Evolutionary conservation across 1,284 basidiomycete species (phyloP).

Genomic region (Malassezia yamatoensis): DNA sequence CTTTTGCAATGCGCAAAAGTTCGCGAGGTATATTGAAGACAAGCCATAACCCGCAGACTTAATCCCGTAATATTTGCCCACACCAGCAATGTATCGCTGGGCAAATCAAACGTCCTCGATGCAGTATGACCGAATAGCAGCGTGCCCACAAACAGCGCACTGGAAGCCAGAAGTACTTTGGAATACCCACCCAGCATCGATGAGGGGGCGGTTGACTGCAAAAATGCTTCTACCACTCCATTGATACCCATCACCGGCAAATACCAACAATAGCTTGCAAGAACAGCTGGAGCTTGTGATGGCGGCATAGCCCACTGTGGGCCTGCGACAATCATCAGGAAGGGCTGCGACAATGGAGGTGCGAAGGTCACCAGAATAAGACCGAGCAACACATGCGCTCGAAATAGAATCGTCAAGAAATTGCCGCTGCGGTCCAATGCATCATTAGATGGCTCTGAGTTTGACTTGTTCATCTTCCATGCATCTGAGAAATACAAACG

Average conservation of each 20-base stretch:
- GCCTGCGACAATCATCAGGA: constrained; percentile 36
- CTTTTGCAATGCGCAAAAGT: not conserved
- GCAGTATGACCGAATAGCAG: constrained; percentile 5
- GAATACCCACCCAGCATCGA: constrained; percentile 25
- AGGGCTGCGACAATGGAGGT: constrained; percentile 24
- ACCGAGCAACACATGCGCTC: constrained; percentile 26
- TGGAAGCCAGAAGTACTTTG: constrained; percentile 25
- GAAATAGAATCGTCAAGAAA: constrained; percentile 27
- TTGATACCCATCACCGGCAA: constrained; percentile 43
- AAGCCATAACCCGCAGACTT: constrained; percentile 7
- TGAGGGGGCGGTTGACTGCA: constrained; percentile 29
- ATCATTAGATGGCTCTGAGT: not conserved
- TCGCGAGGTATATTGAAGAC: not conserved
- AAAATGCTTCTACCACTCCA: constrained; percentile 40
- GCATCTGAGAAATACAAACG: constrained; percentile 27
- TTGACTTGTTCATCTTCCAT: not conserved
- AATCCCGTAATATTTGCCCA: constrained; percentile 6
- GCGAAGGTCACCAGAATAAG: constrained; percentile 26
- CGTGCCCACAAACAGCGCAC: constrained; percentile 23
- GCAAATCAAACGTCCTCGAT: not conserved
- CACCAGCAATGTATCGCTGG: not conserved
- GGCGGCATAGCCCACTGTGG: constrained; percentile 26
- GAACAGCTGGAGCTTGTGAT: constrained; percentile 31
- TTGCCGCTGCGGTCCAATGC: not conserved
- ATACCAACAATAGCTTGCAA: constrained; percentile 35